Base-by-base conservation (phyloP, 148 eudicot genomes). In the Camellia japonica region DNA sequence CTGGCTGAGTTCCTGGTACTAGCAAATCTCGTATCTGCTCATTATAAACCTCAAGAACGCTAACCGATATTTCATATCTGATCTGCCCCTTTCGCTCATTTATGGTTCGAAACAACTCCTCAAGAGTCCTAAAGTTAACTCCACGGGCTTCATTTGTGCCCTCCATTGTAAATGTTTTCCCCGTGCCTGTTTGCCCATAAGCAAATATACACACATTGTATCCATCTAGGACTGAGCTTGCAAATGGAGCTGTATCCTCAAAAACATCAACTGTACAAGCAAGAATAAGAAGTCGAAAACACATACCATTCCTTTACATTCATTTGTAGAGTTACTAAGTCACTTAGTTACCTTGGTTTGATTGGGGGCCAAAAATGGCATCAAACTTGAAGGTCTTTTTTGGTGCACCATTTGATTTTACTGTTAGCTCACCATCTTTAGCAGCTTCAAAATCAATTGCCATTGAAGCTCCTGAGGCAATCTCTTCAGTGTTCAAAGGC, bases 151-250 rank as follows among this genome's bases (percentile, higher is more conserved):
- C 93, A 12, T 91, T 84, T 65, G 93, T 92, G 56, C 99, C 99
- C 80, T 95, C 99, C 99, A 95, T 95, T 49, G 99, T 95, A 80
- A 90, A 95, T 44, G 99, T 95, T 71, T 95, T 95, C 68, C 99
- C 99, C 38, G 95, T 93, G 55, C 99, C 99, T 18, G 99, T 95
- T 85, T 95, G 99, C 62, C 99, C 99, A 80, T 95, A 95, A 47
- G 99, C 99, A 84, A 95, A 95, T 78, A 95, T 93, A 83, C 99
- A 95, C 11, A 92, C 95, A 79, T 93, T 95, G 87, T 92, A 95
- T 56, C 99, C 99, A 88, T 95, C 99, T 60, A 95, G 86, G 60
- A 95, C 99, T 46, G 99, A 95, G 61, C 90, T 84, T 81, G 93
- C 98, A 83, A 95, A 87, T 74, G 97, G 91, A 51, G 98, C 89